These are phyloP conservation scores for Drosera capensis DNA, from an alignment of 148 eudicot genomes.

Conservation along the genomic window DNA sequence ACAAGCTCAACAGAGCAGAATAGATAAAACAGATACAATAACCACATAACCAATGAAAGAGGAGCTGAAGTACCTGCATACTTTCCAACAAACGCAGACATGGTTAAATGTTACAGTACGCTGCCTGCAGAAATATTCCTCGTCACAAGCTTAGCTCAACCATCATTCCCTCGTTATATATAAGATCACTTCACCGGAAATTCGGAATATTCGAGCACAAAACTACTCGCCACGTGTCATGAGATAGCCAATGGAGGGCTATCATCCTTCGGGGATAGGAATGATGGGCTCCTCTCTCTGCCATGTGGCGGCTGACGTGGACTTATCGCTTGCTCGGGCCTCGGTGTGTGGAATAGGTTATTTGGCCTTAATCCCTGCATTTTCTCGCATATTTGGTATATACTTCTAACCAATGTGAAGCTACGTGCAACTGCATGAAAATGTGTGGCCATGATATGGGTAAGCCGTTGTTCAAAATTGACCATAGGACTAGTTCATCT, in stretches of 20 bases:
- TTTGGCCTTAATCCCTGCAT: neutral
- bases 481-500: no score
- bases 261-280: slow-evolving; percentile 49
- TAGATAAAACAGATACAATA: neutral
- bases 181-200: slow-evolving; percentile 18
- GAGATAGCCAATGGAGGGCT: slow-evolving; percentile 30
- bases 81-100: slow-evolving; percentile 95
- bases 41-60: neutral
- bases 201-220: slow-evolving; percentile 11
- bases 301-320: slow-evolving; percentile 13
- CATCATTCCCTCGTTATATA: slow-evolving; percentile 15
- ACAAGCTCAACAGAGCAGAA: neutral
- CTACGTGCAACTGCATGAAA: neutral
- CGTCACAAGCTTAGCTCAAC: slow-evolving; percentile 1
- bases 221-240: slow-evolving; percentile 35
- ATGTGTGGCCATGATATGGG: no score
- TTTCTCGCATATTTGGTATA: neutral
- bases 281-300: slow-evolving; percentile 35
- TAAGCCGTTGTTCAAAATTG: no score
- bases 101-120: slow-evolving; percentile 17
- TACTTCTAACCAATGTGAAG: neutral
- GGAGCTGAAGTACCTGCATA: slow-evolving; percentile 44
- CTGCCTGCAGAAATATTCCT: no score
- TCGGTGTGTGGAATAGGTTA: neutral
- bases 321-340: neutral